Evolutionary conservation across 306 rosid genomes (phyloP), one percentile per base, ranked within the genome.

Genomic region (Glycine latifolia): DNA sequence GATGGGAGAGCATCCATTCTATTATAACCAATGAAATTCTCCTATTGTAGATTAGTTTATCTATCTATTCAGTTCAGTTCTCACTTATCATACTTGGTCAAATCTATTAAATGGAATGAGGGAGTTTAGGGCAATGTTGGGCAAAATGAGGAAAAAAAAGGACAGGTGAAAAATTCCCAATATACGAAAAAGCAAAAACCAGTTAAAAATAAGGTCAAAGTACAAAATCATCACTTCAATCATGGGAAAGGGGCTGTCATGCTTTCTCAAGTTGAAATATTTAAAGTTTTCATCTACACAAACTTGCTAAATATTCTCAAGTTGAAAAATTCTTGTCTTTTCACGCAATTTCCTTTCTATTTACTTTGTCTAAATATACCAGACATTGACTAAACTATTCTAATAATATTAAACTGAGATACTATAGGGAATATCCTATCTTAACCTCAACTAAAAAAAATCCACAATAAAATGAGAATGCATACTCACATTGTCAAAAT

Each of bases 401-500:
- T 59, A 59, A 44, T 53, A 76, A 76, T 58, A 44, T 65, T 67
- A 60, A 71, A 60, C 39, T 67, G 39, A 67, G 39, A 16, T 41
- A 52, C 16, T 39, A 39, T 15, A 78, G 14, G 50, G 41, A 52
- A 67, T 39, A 80, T 56, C 33, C 11, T 15, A 62, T 67, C 74
- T 44, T 17, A 67, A 73, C 43, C 68, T 16, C 52, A 60, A 77
- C 52, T 12, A 31, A 16, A 26, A 20, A 26, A 26, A 26, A 26
- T 26, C 31, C 31, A 26, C 31, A 26, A 26, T 26, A 26, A 1
- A 12, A 82, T 55, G 54, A 79, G 54, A 83, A 61, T 59, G 20
- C 53, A 63, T 53, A 76, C 87, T 88, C 83, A 80, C 88, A 81
- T 52, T 77, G 81, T 81, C 78, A 81, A 76, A 73, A 73, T 50